These are phyloP conservation scores for Crucibulum laeve DNA, from an alignment of 768 basidiomycete species.

Conservation along the genomic window DNA sequence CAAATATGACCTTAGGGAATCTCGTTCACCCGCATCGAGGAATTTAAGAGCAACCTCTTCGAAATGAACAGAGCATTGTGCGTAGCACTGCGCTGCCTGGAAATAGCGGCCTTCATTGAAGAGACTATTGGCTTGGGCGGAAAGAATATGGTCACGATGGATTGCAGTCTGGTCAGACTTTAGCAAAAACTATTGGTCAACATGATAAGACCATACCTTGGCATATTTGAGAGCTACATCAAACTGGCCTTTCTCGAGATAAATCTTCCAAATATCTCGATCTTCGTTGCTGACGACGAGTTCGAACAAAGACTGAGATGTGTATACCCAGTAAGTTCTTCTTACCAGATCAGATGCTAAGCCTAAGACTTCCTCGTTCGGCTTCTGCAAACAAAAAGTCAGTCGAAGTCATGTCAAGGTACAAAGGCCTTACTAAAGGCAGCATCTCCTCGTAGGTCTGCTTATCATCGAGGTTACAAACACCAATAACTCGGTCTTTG, in stretches of 20 bases:
- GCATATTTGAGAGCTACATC: conserved; percentile 79
- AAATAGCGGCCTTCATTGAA: conserved; percentile 82
- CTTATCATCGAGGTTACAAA: conserved; percentile 78
- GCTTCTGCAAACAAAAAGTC: conserved; percentile 47
- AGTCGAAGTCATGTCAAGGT: not conserved
- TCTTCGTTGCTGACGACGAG: conserved; percentile 83
- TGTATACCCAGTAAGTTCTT: conserved; percentile 93
- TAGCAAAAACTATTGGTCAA: not conserved
- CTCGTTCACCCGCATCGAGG: conserved; percentile 83
- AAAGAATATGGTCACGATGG: conserved; percentile 83
- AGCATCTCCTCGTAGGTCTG: conserved; percentile 80
- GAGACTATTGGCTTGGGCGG: conserved; percentile 76
- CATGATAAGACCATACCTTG: conserved; percentile 47
- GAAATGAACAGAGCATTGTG: conserved; percentile 82
- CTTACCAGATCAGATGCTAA: conserved; percentile 82
- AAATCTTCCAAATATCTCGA: conserved; percentile 92
- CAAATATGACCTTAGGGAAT: conserved; percentile 87
- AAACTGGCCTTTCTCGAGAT: conserved; percentile 72
- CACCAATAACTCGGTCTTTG: conserved; percentile 67
- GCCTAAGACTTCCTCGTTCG: conserved; percentile 67
- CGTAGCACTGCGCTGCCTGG: conserved; percentile 88
- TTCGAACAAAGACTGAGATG: conserved; percentile 86
- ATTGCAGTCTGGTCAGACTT: conserved; percentile 62
- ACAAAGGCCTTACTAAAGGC: conserved; percentile 58
- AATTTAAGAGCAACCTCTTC: conserved; percentile 92